Base-by-base conservation (phyloP, 139 green algal species). In the Volvox reticuliferus region DNA sequence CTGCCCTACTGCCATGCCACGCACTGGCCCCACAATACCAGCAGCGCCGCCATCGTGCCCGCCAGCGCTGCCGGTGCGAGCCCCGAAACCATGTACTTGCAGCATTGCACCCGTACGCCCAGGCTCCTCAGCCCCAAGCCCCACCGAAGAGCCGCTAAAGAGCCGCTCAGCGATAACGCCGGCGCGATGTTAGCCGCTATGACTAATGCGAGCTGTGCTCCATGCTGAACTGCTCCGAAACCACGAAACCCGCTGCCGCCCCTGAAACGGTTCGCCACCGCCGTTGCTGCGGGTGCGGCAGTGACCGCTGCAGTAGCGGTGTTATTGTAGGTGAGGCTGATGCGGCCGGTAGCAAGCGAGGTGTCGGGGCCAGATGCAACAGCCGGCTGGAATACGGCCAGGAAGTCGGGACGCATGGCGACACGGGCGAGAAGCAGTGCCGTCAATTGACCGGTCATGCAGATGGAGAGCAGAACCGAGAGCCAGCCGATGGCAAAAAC, bases 21-120 rank as follows among this genome's bases (percentile, higher is more conserved):
- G 68, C 84, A 81, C 35, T 80, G 16, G 16, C 19, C 68, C 84
- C 86, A 90, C 20, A 90, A 44, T 75, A 83, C 86, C 50, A 90
- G 50, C 55, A 90, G 86, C n/a, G 86, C 86, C 44, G 50, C 73
- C 24, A 20, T 9, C 50, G n/a, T 35, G 21, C 67, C 86, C 32
- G 20, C 73, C 9, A 75, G 1, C 73, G 30, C 73, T 32, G 86
- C 86, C 30, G 86, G 86, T 75, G 55, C 86, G 69, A 90, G 73
- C 71, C 30, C 86, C 44, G 50, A 35, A 33, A 63, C 86, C 71
- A 90, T 35, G 71, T 90, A 19, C n/a, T 44, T 32, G 71, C 86
- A 83, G 86, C 20, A 90, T 5, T 55, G 73, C 73, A 90, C 1
- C 67, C 50, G n/a, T 55, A 90, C 86, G 28, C 86, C 86, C 50